Evolutionary conservation across 1,284 basidiomycete species (phyloP).

Genomic region (Boletus smithii): DNA sequence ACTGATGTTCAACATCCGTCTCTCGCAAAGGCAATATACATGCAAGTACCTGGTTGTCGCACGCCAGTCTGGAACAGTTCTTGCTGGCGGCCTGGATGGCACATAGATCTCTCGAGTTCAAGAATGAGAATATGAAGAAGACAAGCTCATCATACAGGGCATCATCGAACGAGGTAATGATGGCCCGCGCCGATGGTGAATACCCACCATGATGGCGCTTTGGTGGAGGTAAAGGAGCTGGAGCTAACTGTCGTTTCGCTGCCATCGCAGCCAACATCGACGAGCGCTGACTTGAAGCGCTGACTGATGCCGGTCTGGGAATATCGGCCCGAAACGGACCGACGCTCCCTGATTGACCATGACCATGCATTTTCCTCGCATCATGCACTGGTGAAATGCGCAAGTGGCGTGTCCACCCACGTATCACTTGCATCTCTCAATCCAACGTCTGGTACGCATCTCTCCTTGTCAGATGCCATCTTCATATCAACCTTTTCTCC

Average conservation of each 20-base stretch:
- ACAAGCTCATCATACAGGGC: slow-evolving; percentile 72
- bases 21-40: slow-evolving; percentile 4
- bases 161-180: slow-evolving; percentile 45
- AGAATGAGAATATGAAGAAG: slow-evolving; percentile 67
- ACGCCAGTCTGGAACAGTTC: slow-evolving; percentile 64
- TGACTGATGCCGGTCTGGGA: too few relatives aligned
- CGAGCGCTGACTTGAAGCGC: neutral
- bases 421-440: neutral
- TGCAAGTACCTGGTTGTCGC: slow-evolving; percentile 50
- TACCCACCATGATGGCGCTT: slow-evolving; percentile 49
- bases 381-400: neutral
- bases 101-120: slow-evolving; percentile 66
- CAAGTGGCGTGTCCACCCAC: neutral
- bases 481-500: too few relatives aligned
- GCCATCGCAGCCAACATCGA: slow-evolving; percentile 36
- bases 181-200: slow-evolving; percentile 9
- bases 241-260: slow-evolving; percentile 49
- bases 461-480: too few relatives aligned
- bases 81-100: slow-evolving; percentile 56
- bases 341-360: too few relatives aligned
- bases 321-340: slow-evolving; percentile 21
- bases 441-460: slow-evolving; percentile 11
- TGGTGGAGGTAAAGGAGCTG: slow-evolving; percentile 47
- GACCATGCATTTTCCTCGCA: too few relatives aligned
- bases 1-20: slow-evolving; percentile 18